Conservation (phyloP, 176 grass and related monocot genomes). For the Metroxylon sagu region DNA sequence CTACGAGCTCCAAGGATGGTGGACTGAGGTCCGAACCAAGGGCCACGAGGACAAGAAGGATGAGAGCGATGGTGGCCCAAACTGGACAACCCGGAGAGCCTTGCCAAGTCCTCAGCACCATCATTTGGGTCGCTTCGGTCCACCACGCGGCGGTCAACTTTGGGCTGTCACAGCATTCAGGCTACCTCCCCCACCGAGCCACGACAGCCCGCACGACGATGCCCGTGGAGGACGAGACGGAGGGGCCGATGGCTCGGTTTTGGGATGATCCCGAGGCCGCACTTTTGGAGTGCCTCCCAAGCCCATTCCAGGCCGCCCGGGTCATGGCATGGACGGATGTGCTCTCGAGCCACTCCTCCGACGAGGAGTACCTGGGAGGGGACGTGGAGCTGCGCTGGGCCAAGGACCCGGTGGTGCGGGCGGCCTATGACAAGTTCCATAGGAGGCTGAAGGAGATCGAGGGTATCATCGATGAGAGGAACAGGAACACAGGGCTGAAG, state of each 20-base stretch:
- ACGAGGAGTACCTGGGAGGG: background rate
- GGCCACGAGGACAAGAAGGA: background rate
- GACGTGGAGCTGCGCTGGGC: background rate
- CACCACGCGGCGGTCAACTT: conserved; percentile 4
- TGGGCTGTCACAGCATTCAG: background rate
- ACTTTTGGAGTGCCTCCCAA: background rate
- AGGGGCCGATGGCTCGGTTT: background rate
- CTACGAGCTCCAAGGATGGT: background rate
- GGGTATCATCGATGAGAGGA: background rate
- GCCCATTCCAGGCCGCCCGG: background rate
- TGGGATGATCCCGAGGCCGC: background rate
- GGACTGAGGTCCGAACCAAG: background rate
- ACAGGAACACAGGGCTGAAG: background rate
- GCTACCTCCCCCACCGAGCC: background rate
- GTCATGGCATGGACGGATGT: background rate
- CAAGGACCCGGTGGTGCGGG: background rate
- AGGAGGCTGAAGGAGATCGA: background rate
- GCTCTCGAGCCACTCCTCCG: background rate
- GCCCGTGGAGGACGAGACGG: background rate
- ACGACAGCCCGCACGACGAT: background rate
- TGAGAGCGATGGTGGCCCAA: background rate
- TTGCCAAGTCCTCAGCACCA: background rate
- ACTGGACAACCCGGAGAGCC: background rate
- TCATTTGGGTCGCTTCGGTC: background rate
- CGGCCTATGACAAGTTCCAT: background rate